phyloP scores from a whole-genome alignment of 495 filamentous ascomycete genomes.

The Xylaria scruposa region DNA sequence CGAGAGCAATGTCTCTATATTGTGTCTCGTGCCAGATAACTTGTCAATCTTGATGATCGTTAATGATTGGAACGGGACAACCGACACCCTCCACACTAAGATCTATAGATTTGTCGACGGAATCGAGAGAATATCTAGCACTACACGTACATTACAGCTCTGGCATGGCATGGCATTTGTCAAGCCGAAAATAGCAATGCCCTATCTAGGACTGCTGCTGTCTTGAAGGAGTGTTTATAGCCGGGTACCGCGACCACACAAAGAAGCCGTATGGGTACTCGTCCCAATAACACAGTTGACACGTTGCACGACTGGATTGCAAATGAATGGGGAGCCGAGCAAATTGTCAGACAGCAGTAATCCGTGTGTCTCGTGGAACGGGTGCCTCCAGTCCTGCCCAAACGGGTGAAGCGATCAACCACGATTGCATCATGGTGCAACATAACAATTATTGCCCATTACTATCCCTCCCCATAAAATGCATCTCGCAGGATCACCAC shows the following conservation, averaged over 20 bases:
- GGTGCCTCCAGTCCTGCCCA: conserved; percentile 39
- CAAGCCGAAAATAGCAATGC: conserved; percentile 15
- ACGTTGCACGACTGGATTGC: conserved; percentile 26
- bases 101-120: conserved; percentile 1
- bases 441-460: conserved; percentile 22
- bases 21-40: conserved; percentile 13
- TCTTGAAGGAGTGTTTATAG: conserved; percentile 9
- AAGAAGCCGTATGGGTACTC: conserved; percentile 1
- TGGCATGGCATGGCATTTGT: conserved; percentile 17
- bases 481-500: conserved; percentile 12
- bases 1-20: conserved; percentile 2
- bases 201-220: conserved; percentile 10
- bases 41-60: conserved; percentile 14
- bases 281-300: conserved; percentile 22
- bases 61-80: conserved; percentile 10
- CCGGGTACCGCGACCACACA: not conserved
- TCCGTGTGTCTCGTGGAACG: conserved; percentile 30
- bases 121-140: conserved; percentile 1
- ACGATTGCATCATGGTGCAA: conserved; percentile 41
- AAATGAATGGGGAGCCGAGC: conserved; percentile 22
- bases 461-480: conserved; percentile 11
- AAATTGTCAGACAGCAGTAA: conserved; percentile 31
- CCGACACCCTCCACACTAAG: not conserved
- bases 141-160: conserved; percentile 9
- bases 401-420: conserved; percentile 40